A percentile compares a stretch with the other conserved stretches of the same genome.
These are phyloP conservation scores for Epichloe festucae DNA, from an alignment of 2,329 filamentous ascomycete genomes.

Conservation along the genomic window DNA sequence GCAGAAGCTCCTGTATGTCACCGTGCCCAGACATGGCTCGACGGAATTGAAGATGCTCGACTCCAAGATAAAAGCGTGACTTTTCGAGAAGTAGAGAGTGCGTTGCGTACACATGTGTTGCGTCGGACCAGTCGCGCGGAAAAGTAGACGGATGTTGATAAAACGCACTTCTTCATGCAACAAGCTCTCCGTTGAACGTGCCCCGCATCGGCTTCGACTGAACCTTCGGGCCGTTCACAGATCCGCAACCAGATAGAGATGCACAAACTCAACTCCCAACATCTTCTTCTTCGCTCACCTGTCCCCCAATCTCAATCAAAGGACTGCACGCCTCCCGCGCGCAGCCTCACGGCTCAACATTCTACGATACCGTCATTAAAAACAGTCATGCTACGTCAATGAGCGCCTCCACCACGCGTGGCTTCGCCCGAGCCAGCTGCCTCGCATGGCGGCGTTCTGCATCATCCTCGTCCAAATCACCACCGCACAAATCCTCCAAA, in stretches of 20 bases:
- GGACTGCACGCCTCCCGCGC: too few species aligned
- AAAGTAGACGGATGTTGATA: neutral
- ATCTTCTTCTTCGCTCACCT: too few species aligned
- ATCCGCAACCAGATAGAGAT: neutral
- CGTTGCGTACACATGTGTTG: neutral
- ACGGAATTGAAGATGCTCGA: neutral
- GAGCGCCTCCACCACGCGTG: constrained; percentile 16
- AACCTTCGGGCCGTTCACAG: neutral
- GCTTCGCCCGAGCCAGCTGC: constrained; percentile 11
- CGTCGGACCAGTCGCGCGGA: neutral
- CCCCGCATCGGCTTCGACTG: neutral
- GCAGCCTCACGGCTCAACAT: too few species aligned
- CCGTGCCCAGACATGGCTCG: constrained; percentile 40
- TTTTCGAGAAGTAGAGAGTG: neutral
- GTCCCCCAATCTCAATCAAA: too few species aligned
- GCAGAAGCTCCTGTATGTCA: constrained; percentile 48
- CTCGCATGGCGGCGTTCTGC: constrained; percentile 18
- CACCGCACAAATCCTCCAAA: constrained; percentile 10
- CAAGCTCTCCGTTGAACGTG: neutral
- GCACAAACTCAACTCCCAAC: too few species aligned
- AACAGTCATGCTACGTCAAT: constrained; percentile 12
- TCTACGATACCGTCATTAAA: neutral
- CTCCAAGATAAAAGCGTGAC: neutral
- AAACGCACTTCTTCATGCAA: neutral
- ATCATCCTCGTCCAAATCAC: constrained; percentile 14